Base-by-base conservation (phyloP, 345 rosid genomes). In the Lepidium aucheri region DNA sequence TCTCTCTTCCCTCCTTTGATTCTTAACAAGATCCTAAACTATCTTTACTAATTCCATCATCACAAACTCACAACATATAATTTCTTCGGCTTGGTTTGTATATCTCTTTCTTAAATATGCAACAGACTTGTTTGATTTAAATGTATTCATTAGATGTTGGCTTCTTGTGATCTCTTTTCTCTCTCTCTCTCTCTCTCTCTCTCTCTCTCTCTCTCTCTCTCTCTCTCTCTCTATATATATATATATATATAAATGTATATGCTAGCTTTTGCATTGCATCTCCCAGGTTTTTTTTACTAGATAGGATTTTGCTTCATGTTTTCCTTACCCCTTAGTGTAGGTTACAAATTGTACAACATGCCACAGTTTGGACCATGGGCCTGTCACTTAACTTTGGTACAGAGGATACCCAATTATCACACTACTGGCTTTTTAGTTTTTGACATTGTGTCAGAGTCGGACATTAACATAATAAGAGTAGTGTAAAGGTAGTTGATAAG, bases 81-180 rank as follows among this genome's bases (percentile, higher is more conserved):
- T 14, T 44, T 58, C 54, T 42, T 42, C 58, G 47, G 61, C 46
- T 57, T 72, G 60, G 47, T 72, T 72, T 72, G 71, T 64, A 41
- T 30, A 56, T 55, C 39, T 1, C 32, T 18, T 32, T 56, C 55
- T 36, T 7, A 18, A 18, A 6, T 17, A 13, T 63, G 43, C 65
- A 34, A 52, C 61, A 26, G 2, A 53, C 57, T 53, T 39, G 70
- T 54, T 63, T 63, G 65, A 49, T 65, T 15, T 40, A 47, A 47
- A 20, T 32, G 45, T 63, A 10, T 38, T 46, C 14, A 30, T 22
- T 30, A 18, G 30, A n/a, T 32, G 28, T 71, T 54, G 65, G n/a
- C 70, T 55, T 63, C 59, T 47, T 47, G 65, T 64, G 34, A 56
- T 30, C 64, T 54, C 6, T 59, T 57, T 58, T 26, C 22, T 57